These are phyloP conservation scores for Sporothrix dimorphospora DNA, from an alignment of 2,329 filamentous ascomycete genomes.

Conservation along the genomic window DNA sequence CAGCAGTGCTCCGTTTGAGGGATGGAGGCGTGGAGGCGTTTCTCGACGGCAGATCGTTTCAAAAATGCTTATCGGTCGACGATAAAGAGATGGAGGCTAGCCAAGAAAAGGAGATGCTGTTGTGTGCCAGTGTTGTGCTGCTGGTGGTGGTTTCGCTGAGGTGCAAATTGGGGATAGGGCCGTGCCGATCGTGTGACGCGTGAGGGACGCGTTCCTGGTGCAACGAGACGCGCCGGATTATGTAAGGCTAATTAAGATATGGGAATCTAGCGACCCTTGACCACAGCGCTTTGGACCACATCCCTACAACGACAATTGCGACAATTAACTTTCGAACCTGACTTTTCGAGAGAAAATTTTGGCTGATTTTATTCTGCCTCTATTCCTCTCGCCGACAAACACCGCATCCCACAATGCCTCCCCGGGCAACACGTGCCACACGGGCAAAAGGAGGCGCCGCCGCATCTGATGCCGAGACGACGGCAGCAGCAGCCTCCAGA, in stretches of 20 bases:
- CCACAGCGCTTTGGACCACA: not conserved
- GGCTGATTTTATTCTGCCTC: no score
- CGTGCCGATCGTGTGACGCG: slow-evolving; percentile 9
- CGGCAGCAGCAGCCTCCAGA: slow-evolving; percentile 36
- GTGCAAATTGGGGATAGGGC: slow-evolving; percentile 6
- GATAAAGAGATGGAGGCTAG: slow-evolving; percentile 24
- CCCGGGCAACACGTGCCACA: slow-evolving; percentile 49
- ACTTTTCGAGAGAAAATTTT: no score
- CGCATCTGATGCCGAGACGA: slow-evolving; percentile 37
- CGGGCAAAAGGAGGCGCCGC: slow-evolving; percentile 39
- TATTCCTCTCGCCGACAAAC: not conserved
- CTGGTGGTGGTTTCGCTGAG: not conserved
- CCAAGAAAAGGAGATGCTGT: slow-evolving; percentile 15
- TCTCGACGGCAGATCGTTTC: slow-evolving; percentile 18
- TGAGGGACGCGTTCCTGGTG: slow-evolving; percentile 19
- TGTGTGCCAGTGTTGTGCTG: not conserved
- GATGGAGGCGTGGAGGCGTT: slow-evolving; percentile 8
- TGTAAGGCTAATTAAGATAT: slow-evolving; percentile 19
- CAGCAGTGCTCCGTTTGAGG: not conserved
- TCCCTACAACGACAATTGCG: not conserved
- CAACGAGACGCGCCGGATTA: slow-evolving; percentile 30
- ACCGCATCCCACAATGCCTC: slow-evolving; percentile 28
- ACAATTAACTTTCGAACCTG: not conserved
- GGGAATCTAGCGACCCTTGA: not conserved
- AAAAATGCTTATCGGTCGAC: slow-evolving; percentile 19